Evolutionary conservation across 192 early-diverging fungal species (phyloP), one percentile per base, ranked within the genome.

Genomic region (Lunasporangiospora selenospora): DNA sequence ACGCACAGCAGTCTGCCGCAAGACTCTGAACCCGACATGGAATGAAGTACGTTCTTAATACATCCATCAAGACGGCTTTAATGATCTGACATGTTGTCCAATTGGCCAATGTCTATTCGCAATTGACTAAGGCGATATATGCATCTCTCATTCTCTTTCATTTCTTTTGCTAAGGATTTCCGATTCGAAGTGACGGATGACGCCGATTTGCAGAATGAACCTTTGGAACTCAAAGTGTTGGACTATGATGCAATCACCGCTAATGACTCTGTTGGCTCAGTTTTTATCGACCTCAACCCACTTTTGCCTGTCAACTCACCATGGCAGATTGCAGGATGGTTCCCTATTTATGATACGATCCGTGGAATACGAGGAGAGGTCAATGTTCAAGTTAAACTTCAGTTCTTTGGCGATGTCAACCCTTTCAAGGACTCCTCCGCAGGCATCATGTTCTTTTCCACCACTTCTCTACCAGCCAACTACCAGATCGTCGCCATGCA

Each of bases 341-440:
- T 93, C 66, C 92, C 90, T 0, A 87, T 92, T 40, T 91, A 86
- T 37, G 90, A 93, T 58, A 89, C 89, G 0, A 80, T 92, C 50
- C 73, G 84, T 18, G 90, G 89, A 1, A 80, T 90, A 12, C 76
- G 90, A 9, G 92, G 92, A 8, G 92, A 93, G 60, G 65, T 93
- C 37, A 83, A 88, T 38, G 80, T 84, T 19, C 87, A 87, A 41
- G 82, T 92, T 18, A 84, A 87, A 38, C 59, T 92, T 45, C 87
- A 92, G 57, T 91, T 92, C 61, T 91, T 93, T 78, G 91, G 91
- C 6, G 88, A 93, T 65, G 78, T 84, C 23, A 93, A 93, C 62
- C 92, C 90, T 12, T 93, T 93, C 75, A 90, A 87, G 62, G 89
- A 91, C 62, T 86, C 83, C 15, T 87, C 85, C 3, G 82, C 85